Conservation (phyloP, 2,329 filamentous ascomycete genomes). For the Colletotrichum tabaci region DNA sequence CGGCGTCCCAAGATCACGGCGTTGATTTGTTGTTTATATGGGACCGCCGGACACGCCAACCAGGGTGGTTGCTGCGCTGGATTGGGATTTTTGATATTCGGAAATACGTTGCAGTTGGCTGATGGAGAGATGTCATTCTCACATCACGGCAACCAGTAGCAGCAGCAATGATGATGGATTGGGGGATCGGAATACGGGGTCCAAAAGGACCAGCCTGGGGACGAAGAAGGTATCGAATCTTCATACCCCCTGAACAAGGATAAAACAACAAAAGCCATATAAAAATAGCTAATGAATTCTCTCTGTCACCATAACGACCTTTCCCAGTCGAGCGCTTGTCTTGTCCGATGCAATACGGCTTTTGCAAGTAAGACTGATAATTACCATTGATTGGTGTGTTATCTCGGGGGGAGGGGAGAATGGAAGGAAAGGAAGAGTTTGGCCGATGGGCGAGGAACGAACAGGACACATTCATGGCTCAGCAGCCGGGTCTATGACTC, state of each 20-base stretch:
- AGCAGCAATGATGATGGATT: constrained; percentile 9
- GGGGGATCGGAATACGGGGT: constrained; percentile 5
- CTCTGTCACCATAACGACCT: constrained; percentile 15
- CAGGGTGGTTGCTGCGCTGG: not conserved
- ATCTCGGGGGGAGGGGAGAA: no score
- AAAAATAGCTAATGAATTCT: constrained; percentile 39
- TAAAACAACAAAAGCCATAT: constrained; percentile 5
- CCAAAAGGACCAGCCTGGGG: constrained; percentile 17
- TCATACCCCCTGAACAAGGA: constrained; percentile 15
- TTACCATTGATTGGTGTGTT: no score
- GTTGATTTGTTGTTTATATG: constrained; percentile 33
- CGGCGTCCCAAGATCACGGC: constrained; percentile 38
- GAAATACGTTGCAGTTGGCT: constrained; percentile 22
- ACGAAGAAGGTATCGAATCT: not conserved
- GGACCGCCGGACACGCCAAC: constrained; percentile 17
- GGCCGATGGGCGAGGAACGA: no score
- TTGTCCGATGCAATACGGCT: not conserved
- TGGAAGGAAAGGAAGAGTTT: no score
- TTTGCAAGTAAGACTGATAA: not conserved
- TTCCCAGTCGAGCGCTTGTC: not conserved
- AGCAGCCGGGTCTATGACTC: no score
- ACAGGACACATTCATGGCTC: no score
- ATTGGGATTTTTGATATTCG: constrained; percentile 15
- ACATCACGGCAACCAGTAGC: not conserved
- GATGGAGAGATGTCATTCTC: constrained; percentile 9